Evolutionary conservation across 2,329 filamentous ascomycete species (phyloP), one percentile per base, ranked within the genome.

Genomic region (Paraphoma sp.): DNA sequence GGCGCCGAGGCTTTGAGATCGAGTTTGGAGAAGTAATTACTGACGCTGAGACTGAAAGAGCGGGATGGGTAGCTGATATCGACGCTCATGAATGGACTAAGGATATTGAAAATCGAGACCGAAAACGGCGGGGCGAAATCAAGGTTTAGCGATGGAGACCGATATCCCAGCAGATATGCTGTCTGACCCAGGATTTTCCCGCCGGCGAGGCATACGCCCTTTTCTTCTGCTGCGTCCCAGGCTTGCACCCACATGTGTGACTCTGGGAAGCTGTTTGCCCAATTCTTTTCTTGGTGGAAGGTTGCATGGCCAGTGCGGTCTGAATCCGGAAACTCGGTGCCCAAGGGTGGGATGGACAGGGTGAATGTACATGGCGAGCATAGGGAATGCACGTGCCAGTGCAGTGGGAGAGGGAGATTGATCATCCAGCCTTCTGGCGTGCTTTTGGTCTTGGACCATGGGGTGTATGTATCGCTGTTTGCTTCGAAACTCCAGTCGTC

Each of bases 231-330:
- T 5, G 55, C 49, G 14, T 67, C 57, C 50, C 67, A 69, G 14
- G 72, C 72, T 51, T 76, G 72, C 16, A 75, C 62, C 74, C 73
- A 76, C 59, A 75, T 72, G 45, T 76, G 81, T 16, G 79, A 75
- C 2, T 76, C 71, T 0, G 80, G 80, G 60, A 83, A 83, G 29
- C 72, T 76, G 41, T 70, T 69, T 1, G 80, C 81, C 80, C 80
- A 83, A 60, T 83, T 83, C 68, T 83, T 84, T 61, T 83, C 82
- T 50, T 81, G 76, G 61, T 83, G 81, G 1, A 82, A 75, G 1
- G 67, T 71, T 3, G 78, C 80, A 2, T 51, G 60, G 44, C 77
- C 80, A 29, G 60, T 57, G 68, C 70, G 51, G 48, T 71, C 54
- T 47, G 31, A n/a, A 51, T 60, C 6, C 63, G 68, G 55, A 3